Percentiles rank a stretch among this genome's conserved stretches.
These are phyloP conservation scores for Pyronema omphalodes DNA, from an alignment of 495 filamentous ascomycete species.

Conservation along the genomic window DNA sequence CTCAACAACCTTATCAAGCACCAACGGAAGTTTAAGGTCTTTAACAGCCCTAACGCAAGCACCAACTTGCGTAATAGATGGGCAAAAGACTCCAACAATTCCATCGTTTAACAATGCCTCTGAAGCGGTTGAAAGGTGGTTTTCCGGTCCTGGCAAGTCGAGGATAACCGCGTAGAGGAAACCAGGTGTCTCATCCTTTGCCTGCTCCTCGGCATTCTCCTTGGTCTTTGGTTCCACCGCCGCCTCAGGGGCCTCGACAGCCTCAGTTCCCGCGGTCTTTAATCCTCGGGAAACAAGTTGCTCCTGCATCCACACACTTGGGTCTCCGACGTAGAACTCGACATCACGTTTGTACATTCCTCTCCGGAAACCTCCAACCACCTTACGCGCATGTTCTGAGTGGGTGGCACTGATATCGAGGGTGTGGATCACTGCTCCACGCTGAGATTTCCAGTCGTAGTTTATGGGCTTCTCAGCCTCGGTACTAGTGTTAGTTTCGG, in stretches of 20 bases:
- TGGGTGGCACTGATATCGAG: conserved; percentile 42
- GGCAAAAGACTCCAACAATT: conserved; percentile 47
- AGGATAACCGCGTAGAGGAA: conserved; percentile 53
- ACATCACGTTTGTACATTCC: conserved; percentile 49
- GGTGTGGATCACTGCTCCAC: conserved; percentile 51
- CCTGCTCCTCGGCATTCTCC: background rate
- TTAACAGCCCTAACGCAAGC: conserved; percentile 38
- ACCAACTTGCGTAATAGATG: conserved; percentile 58
- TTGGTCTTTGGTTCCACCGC: background rate
- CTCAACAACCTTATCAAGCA: conserved; percentile 46
- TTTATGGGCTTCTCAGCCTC: conserved; percentile 5
- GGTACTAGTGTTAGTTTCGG: background rate
- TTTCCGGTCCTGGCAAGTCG: conserved; percentile 45
- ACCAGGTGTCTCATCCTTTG: conserved; percentile 12
- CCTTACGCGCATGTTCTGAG: conserved; percentile 39
- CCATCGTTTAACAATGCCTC: conserved; percentile 43
- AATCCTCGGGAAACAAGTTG: conserved; percentile 28
- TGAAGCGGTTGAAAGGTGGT: conserved; percentile 38
- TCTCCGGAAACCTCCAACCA: conserved; percentile 44
- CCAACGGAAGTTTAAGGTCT: conserved; percentile 33
- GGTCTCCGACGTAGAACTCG: conserved; percentile 51
- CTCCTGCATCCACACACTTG: conserved; percentile 40
- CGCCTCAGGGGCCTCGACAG: background rate
- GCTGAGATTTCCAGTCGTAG: conserved; percentile 27
- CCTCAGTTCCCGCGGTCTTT: conserved; percentile 9